Evolutionary conservation across 2,329 filamentous ascomycete genomes (phyloP).

Genomic region (Cladophialophora exuberans): DNA sequence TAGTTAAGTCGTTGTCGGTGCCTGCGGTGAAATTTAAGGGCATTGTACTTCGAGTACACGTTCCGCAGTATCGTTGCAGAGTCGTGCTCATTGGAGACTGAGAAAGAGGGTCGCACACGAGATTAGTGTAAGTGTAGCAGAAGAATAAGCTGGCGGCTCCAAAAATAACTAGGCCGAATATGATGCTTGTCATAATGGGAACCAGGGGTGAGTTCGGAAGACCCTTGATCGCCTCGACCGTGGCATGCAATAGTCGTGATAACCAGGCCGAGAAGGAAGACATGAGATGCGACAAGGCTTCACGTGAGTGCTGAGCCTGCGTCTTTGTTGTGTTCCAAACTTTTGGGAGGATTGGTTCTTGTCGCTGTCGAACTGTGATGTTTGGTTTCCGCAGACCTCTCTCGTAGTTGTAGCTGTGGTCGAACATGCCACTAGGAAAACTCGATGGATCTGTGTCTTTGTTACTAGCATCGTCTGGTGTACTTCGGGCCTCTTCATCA

Average conservation of each 20-base stretch:
- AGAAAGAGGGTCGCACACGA: slow-evolving; percentile 27
- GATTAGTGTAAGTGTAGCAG: slow-evolving; percentile 27
- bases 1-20: slow-evolving; percentile 21
- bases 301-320: background rate
- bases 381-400: slow-evolving; percentile 30
- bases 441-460: slow-evolving; percentile 32
- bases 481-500: slow-evolving; percentile 8
- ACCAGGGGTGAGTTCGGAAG: slow-evolving; percentile 27
- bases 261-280: slow-evolving; percentile 18
- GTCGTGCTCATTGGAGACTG: slow-evolving; percentile 22
- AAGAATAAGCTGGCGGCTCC: slow-evolving; percentile 20
- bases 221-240: slow-evolving; percentile 20
- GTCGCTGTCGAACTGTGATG: slow-evolving; percentile 18
- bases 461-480: slow-evolving; percentile 19
- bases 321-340: slow-evolving; percentile 8
- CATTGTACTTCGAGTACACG: slow-evolving; percentile 15
- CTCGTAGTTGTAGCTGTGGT: slow-evolving; percentile 35
- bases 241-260: slow-evolving; percentile 9
- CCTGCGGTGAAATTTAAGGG: slow-evolving; percentile 24
- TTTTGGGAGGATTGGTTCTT: slow-evolving; percentile 13
- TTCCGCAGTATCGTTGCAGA: slow-evolving; percentile 30
- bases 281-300: slow-evolving; percentile 2
- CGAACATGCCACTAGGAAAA: slow-evolving; percentile 33
- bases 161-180: slow-evolving; percentile 18
- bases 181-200: slow-evolving; percentile 14